phyloP scores from a whole-genome alignment of 2,329 filamentous ascomycete genomes.

The Microdochium bolleyi region DNA sequence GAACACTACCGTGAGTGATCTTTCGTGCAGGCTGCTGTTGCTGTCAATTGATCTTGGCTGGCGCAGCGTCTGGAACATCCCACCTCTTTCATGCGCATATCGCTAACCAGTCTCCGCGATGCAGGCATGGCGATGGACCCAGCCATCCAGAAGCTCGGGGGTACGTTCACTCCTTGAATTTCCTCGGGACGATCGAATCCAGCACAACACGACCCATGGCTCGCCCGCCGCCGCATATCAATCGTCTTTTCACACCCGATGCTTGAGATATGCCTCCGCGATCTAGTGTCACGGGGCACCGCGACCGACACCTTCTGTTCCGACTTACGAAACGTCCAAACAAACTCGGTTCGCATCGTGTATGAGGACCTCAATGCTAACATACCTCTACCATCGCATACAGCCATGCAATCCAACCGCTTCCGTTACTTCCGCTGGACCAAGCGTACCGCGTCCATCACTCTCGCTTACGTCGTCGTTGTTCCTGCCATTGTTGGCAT shows the following conservation, averaged over 20 bases:
- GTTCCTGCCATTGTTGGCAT: conserved; percentile 66
- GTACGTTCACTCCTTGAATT: conserved; percentile 23
- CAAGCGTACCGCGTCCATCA: conserved; percentile 69
- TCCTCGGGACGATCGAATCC: not conserved
- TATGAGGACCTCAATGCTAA: not conserved
- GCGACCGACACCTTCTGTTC: not conserved
- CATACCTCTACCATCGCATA: conserved; percentile 4
- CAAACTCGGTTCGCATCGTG: not conserved
- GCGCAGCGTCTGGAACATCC: not conserved
- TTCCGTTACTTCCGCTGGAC: conserved; percentile 97
- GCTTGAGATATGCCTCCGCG: no score
- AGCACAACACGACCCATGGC: not conserved
- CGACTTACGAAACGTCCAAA: not conserved
- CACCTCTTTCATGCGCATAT: not conserved
- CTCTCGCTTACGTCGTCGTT: conserved; percentile 66
- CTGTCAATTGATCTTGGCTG: not conserved
- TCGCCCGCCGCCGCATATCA: not conserved
- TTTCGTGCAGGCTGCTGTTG: not conserved
- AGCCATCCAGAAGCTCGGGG: conserved; percentile 34
- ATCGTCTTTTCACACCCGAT: no score
- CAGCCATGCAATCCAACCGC: conserved; percentile 77
- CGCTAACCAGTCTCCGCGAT: not conserved
- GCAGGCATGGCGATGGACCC: conserved; percentile 38
- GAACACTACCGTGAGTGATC: conserved; percentile 28
- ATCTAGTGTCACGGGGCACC: no score